Evolutionary conservation across 2,329 filamentous ascomycete genomes (phyloP).

Genomic region (Cylindrodendrum hubeiense): DNA sequence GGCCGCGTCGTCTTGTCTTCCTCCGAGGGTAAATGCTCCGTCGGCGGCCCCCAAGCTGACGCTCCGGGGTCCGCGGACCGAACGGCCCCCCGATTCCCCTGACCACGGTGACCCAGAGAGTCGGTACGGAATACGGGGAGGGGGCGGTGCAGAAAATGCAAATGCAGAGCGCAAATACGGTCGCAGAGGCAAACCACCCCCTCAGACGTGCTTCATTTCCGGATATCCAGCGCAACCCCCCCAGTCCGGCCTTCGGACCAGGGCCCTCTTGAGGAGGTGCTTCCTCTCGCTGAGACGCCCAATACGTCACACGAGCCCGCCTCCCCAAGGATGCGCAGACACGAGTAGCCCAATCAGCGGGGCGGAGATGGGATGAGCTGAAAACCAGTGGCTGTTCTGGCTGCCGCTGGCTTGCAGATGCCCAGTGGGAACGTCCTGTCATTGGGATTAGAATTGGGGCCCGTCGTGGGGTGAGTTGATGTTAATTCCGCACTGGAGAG

Average conservation of each 20-base stretch:
- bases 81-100: constrained; percentile 3
- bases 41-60: constrained; percentile 15
- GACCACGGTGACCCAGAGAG: constrained; percentile 24
- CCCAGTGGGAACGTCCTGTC: constrained; percentile 32
- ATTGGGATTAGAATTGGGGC: constrained; percentile 26
- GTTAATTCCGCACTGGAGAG: constrained; percentile 26
- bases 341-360: constrained; percentile 22
- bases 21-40: constrained; percentile 14
- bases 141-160: not conserved
- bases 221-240: not conserved
- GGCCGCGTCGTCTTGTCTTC: constrained; percentile 15
- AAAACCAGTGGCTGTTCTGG: constrained; percentile 24
- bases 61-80: not conserved
- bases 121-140: constrained; percentile 13
- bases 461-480: constrained; percentile 15
- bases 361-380: constrained; percentile 32
- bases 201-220: constrained; percentile 18
- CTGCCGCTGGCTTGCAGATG: constrained; percentile 29
- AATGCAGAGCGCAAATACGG: not conserved
- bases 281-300: constrained; percentile 17
- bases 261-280: not conserved
- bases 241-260: not conserved
- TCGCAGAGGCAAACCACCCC: not conserved
- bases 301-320: constrained; percentile 27
- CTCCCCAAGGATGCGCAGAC: constrained; percentile 16